Percentiles rank a stretch among this genome's conserved stretches.
Conservation (phyloP, 2,329 filamentous ascomycete species). For the Epichloe baconii region DNA sequence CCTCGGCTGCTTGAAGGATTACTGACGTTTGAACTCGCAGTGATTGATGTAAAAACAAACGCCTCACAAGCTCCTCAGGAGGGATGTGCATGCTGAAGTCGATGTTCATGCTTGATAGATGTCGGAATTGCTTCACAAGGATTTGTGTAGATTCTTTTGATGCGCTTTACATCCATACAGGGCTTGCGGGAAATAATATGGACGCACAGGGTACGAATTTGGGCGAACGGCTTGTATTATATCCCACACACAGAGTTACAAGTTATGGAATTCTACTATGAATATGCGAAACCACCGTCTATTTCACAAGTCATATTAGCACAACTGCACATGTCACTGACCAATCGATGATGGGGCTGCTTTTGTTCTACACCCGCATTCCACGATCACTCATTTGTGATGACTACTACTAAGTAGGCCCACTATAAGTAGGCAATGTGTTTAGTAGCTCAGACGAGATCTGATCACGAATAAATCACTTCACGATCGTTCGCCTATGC, state of each 20-base stretch:
- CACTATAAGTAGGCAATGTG: too few relatives aligned
- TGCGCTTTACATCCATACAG: background rate
- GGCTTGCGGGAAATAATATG: background rate
- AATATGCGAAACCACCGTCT: background rate
- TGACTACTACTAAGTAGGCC: background rate
- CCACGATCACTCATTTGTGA: background rate
- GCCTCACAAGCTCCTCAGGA: constrained; percentile 57
- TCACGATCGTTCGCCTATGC: too few relatives aligned
- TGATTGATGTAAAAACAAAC: constrained; percentile 89
- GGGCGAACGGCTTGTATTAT: background rate
- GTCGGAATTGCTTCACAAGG: background rate
- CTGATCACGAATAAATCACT: too few relatives aligned
- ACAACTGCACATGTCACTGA: background rate
- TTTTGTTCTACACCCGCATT: background rate
- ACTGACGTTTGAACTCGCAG: constrained; percentile 30
- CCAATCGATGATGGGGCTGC: background rate
- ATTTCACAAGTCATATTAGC: background rate
- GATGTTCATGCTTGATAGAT: background rate
- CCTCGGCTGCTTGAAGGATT: background rate
- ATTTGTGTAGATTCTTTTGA: background rate
- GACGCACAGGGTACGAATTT: background rate
- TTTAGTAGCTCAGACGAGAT: too few relatives aligned
- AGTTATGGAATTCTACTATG: background rate
- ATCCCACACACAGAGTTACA: background rate
- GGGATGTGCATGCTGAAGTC: constrained; percentile 40